phyloP scores from a whole-genome alignment of 2,329 filamentous ascomycete genomes.

The Fusarium gaditjirri region DNA sequence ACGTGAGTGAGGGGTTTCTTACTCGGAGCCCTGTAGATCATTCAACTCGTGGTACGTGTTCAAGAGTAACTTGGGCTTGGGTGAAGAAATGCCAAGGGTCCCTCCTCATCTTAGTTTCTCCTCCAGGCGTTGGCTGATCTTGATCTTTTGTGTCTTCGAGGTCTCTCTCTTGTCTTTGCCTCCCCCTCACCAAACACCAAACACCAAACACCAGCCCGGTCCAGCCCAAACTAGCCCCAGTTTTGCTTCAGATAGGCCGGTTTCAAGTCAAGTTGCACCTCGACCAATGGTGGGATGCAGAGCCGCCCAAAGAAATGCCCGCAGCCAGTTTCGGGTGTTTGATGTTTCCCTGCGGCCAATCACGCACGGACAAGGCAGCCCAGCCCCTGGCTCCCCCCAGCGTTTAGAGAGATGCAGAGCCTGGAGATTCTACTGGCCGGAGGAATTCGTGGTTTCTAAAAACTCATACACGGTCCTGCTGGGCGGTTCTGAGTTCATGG shows the following conservation, averaged over 20 bases:
- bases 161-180: background rate
- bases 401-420: conserved; percentile 23
- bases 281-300: conserved; percentile 25
- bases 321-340: conserved; percentile 29
- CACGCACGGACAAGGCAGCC: background rate
- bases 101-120: background rate
- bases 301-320: conserved; percentile 18
- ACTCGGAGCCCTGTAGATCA: conserved; percentile 10
- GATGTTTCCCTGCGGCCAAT: conserved; percentile 19
- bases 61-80: background rate
- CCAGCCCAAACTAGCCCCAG: conserved; percentile 1
- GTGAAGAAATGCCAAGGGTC: conserved; percentile 26
- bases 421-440: conserved; percentile 9
- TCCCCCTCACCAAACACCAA: conserved; percentile 6
- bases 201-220: background rate
- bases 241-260: conserved; percentile 34
- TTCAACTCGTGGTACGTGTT: conserved; percentile 19
- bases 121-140: conserved; percentile 19
- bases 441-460: conserved; percentile 13
- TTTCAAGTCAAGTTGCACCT: conserved; percentile 23
- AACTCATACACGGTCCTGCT: conserved; percentile 4
- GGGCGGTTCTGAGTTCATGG: conserved; percentile 3
- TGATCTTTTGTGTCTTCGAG: background rate
- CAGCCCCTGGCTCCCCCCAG: conserved; percentile 8
- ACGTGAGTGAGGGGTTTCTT: conserved; percentile 12